Percentiles rank a stretch among this genome's conserved stretches.
These are phyloP conservation scores for Boletus sp. DNA, from an alignment of 768 basidiomycete species.

Conservation along the genomic window DNA sequence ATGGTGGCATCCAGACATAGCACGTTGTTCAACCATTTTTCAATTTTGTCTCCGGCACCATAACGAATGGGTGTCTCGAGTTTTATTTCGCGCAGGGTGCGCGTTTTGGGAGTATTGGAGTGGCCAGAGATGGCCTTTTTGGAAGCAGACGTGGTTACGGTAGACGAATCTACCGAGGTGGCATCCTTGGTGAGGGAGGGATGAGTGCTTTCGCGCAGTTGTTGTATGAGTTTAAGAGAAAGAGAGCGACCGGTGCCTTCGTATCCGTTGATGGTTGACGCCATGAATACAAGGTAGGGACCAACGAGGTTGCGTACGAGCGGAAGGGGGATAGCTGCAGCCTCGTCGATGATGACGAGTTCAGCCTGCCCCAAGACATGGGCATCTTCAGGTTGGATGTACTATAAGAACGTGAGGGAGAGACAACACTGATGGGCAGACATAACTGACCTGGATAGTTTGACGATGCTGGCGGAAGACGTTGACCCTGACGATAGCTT, in stretches of 20 bases:
- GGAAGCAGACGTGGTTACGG: constrained; percentile 36
- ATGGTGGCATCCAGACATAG: constrained; percentile 89
- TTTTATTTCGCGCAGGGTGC: constrained; percentile 88
- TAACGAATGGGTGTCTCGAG: constrained; percentile 96
- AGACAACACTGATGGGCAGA: not conserved
- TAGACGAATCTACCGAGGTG: constrained; percentile 38
- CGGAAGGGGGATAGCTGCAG: constrained; percentile 95
- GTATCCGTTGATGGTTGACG: constrained; percentile 99
- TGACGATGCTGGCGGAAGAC: constrained; percentile 91
- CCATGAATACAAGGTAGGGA: constrained; percentile 95
- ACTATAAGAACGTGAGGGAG: constrained; percentile 47
- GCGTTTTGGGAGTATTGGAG: constrained; percentile 55
- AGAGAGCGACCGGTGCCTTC: constrained; percentile 99
- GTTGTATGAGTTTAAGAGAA: constrained; percentile 95
- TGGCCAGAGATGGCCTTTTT: constrained; percentile 51
- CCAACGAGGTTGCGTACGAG: constrained; percentile 94
- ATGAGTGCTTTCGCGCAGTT: constrained; percentile 87
- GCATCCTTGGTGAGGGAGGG: constrained; percentile 70
- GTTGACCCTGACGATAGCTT: constrained; percentile 94
- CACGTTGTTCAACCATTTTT: constrained; percentile 89
- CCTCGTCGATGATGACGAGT: constrained; percentile 96
- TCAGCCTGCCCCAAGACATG: constrained; percentile 98
- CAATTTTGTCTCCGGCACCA: constrained; percentile 78
- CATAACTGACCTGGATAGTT: constrained; percentile 81
- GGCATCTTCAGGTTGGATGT: constrained; percentile 96